Base-by-base conservation (phyloP, 1,284 basidiomycete genomes). In the Bjerkandera adusta region DNA sequence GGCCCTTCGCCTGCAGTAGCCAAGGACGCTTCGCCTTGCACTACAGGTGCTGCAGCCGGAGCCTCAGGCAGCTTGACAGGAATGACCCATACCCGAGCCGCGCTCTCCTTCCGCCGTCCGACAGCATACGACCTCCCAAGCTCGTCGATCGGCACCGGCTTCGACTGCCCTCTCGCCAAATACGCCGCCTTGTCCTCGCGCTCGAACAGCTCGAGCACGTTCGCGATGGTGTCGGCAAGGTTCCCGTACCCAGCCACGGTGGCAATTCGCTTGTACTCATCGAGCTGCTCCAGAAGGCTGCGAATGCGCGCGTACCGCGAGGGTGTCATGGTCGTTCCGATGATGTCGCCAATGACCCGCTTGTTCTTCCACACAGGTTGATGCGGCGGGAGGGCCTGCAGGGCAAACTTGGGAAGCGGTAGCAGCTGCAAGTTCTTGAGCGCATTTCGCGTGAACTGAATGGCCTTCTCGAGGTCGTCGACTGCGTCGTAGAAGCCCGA, bases 1-100 rank as follows among this genome's bases (percentile, higher is more conserved):
- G 2, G 15, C 15, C 34, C 15, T 13, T 37, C 24, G 11, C 35
- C 11, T 8, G 36, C 38, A 20, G 40, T 22, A 38, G 25, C 24
- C 25, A 42, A 6, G 15, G 30, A 12, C 12, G 45, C 38, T 24
- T 36, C 6, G 6, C 36, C 38, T 15, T 39, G 20, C 20, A 46
- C 35, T 10, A 50, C 42, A 7, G 51, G 41, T 2, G 47, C n/a
- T 29, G 46, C 27, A 2, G 52, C 38, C 13, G 50, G 40, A 4
- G 43, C 45, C 8, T 51, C 24, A 4, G 43, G n/a, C 6, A 43
- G 24, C 0, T 40, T 3, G 50, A 82, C 76, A n/a, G 87, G 85
- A 45, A 97, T 88, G 69, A 97, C 85, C 95, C 96, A 99, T 2
- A 95, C 93, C 38, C 92, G 78, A 18, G 93, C 92, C 1, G 83